Base-by-base conservation (phyloP, 495 filamentous ascomycete species). In the Barbatosphaeria neglecta region DNA sequence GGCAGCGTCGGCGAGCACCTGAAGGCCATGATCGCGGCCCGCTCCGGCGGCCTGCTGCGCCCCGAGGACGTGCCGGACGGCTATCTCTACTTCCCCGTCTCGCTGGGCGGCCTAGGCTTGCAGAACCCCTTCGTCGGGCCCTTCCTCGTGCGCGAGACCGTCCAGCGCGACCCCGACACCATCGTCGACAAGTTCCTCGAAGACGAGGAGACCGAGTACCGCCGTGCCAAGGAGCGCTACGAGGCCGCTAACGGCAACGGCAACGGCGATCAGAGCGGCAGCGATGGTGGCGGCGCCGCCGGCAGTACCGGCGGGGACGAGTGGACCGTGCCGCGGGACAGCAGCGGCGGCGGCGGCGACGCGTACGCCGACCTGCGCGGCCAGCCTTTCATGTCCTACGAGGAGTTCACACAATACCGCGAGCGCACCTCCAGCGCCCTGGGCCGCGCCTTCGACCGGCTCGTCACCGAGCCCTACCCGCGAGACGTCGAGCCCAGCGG, bases 1-100 rank as follows among this genome's bases (percentile, higher is more conserved):
- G 55, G 50, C 41, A 47, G 58, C 27, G 53, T 56, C 17, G 53
- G 49, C 28, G 56, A 37, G 11, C 48, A 56, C 22, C 68, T 85
- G 3, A 73, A 76, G 18, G 47, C 61, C 3, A 59, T 68, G 22
- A 77, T 86, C 45, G 55, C 65, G 27, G 52, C 67, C 7, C 67
- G 73, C 10, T 84, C 84, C 52, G 60, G 58, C 18, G 13, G 9
- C 6, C 27, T 31, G 3, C 52, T 80, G 28, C 44, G 57, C 3
- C 31, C 41, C 13, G 22, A 23, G 37, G 61, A 75, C 46, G 67
- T 84, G 17, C 81, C 81, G 0, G 76, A 82, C 42, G 82, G 75
- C 18, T 81, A 80, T 56, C 75, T 84, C 58, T 84, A 76, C 52
- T 64, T 71, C 50, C 74, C 73, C 0, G 53, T 65, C 23, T 50